Evolutionary conservation across 1,139 yeast species (phyloP), one percentile per base, ranked within the genome.

Genomic region (Groenewaldozyma sp.): DNA sequence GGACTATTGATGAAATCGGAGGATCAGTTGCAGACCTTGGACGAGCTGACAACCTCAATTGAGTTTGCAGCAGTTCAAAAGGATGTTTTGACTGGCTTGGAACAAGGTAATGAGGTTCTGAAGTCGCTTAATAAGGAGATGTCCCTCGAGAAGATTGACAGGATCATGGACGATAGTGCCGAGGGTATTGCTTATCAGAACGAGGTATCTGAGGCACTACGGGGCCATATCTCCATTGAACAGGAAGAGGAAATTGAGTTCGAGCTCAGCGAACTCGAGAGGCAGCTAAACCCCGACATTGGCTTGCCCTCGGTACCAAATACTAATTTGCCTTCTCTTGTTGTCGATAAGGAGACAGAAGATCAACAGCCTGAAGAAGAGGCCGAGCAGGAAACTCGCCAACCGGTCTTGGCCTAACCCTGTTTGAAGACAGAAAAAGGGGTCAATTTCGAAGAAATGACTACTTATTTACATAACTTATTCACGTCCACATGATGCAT

Each of bases 51-150:
- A 2, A 47, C 54, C 29, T 54, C 82, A 24, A 82, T 91, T 32
- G 97, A 91, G 62, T 87, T 83, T 63, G 91, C 94, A 52, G 63
- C 83, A 45, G 80, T 91, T 28, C 97, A 88, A 57, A 78, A 78
- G 49, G 95, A 86, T 53, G 88, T 91, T 38, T 51, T 87, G 13
- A 74, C 72, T 46, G 95, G 96, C 0, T 67, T 91, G 35, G 70
- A 76, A 49, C 80, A 82, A 49, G 97, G 97, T 20, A 86, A 82
- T 56, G 65, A 70, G 43, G 84, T 86, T 6, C 69, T 91, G 49
- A 77, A 72, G 50, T 76, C 75, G 48, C 68, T 91, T 45, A 88
- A 91, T 59, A 67, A 67, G 40, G 95, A 88, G 53, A 74, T 87
- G 76, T 77, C 76, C 34, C 59, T 82, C 13, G 91, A 82, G 32